Evolutionary conservation across 176 grass and related monocot genomes (phyloP).

Genomic region (Leersia perrieri): DNA sequence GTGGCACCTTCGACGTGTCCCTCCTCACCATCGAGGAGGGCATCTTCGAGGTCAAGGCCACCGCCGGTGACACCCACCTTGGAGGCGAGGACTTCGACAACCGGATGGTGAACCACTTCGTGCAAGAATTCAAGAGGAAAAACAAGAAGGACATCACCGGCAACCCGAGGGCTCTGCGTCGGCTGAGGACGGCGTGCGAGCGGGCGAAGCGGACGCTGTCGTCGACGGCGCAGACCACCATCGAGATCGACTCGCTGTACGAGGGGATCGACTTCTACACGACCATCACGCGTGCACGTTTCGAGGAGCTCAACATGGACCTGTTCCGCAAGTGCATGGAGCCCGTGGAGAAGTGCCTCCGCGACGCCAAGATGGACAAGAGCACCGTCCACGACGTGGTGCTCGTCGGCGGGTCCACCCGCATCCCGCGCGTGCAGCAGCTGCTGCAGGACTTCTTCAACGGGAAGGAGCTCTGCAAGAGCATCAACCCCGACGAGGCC

Average conservation of each 20-base stretch:
- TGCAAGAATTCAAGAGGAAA: slow-evolving; percentile 91
- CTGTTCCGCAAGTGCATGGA: slow-evolving; percentile 94
- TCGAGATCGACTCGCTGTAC: slow-evolving; percentile 88
- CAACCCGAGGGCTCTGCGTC: slow-evolving; percentile 68
- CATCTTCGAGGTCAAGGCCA: slow-evolving; percentile 96
- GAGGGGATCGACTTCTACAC: slow-evolving; percentile 97
- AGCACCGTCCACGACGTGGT: slow-evolving; percentile 80
- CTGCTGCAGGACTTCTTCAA: slow-evolving; percentile 97
- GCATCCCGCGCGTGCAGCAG: slow-evolving; percentile 85
- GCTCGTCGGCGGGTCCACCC: slow-evolving; percentile 84
- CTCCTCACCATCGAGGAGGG: slow-evolving; percentile 97
- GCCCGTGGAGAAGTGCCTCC: slow-evolving; percentile 86
- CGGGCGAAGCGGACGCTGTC: slow-evolving; percentile 89
- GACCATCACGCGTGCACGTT: slow-evolving; percentile 83
- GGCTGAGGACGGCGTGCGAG: slow-evolving; percentile 82
- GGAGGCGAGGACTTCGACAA: slow-evolving; percentile 98
- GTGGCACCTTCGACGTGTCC: slow-evolving; percentile 87
- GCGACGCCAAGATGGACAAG: slow-evolving; percentile 99
- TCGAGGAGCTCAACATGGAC: slow-evolving; percentile 98
- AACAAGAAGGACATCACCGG: slow-evolving; percentile 94
- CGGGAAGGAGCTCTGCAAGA: slow-evolving; percentile 97
- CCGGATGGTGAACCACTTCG: slow-evolving; percentile 90
- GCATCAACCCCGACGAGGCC: slow-evolving; percentile 97
- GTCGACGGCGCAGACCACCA: slow-evolving; percentile 84
- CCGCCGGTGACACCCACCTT: slow-evolving; percentile 82